A percentile compares a stretch with the other conserved stretches of the same genome.
Conservation (phyloP, 2,329 filamentous ascomycete species). For the Diaporthe sp. region DNA sequence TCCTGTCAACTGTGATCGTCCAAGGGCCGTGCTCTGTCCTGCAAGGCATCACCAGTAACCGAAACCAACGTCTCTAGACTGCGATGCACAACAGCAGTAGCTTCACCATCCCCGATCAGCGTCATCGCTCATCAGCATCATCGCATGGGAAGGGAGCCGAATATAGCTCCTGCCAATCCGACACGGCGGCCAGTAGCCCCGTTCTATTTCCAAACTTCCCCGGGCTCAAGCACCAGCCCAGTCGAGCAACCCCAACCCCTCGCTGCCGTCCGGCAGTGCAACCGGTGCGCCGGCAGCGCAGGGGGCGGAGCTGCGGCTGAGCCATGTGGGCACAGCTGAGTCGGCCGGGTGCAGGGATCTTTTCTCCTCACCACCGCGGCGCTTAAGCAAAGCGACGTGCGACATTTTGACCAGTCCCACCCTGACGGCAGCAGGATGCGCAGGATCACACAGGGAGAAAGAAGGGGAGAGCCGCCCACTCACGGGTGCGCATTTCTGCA, state of each 20-base stretch:
- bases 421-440: neutral
- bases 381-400: conserved; percentile 22
- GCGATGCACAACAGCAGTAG: neutral
- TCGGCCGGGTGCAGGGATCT: conserved; percentile 22
- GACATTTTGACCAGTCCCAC: conserved; percentile 15
- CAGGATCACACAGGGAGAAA: conserved; percentile 7
- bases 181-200: neutral
- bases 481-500: neutral
- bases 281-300: conserved; percentile 15
- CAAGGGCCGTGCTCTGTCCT: conserved; percentile 13
- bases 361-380: conserved; percentile 11
- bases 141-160: conserved; percentile 1
- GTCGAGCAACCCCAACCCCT: neutral
- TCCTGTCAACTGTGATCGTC: conserved; percentile 13
- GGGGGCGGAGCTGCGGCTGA: conserved; percentile 30
- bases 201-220: conserved; percentile 14
- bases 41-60: neutral
- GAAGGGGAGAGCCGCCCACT: conserved; percentile 1
- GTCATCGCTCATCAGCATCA: neutral
- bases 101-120: neutral
- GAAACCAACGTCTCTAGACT: neutral
- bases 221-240: conserved; percentile 12
- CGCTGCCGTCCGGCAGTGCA: conserved; percentile 12
- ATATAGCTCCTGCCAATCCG: conserved; percentile 20
- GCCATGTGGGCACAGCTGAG: conserved; percentile 29